phyloP scores from a whole-genome alignment of 108 stramenopile genomes.

The Bacterosira constricta region DNA sequence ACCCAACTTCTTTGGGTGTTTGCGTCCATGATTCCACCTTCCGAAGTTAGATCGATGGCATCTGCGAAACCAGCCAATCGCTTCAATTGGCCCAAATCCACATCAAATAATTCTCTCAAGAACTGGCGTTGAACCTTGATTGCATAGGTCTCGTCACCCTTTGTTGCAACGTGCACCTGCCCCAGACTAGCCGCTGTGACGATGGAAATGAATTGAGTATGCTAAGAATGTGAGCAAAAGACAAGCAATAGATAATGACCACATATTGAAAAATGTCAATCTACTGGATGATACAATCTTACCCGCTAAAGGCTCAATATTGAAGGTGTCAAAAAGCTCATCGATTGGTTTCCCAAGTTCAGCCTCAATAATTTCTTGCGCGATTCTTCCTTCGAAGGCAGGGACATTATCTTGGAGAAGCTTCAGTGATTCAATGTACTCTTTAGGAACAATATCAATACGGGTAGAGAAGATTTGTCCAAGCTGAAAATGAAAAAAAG shows the following conservation, averaged over 20 bases:
- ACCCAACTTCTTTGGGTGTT: constrained; percentile 93
- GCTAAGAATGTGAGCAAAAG: constrained; percentile 40
- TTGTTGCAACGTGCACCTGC: constrained; percentile 95
- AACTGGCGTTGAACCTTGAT: constrained; percentile 96
- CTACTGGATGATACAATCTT: background rate
- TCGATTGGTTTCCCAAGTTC: constrained; percentile 90
- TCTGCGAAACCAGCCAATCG: constrained; percentile 94
- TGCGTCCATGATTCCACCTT: constrained; percentile 86
- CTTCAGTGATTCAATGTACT: constrained; percentile 93
- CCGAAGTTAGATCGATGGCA: constrained; percentile 91
- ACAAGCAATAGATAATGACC: background rate
- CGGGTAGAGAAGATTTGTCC: constrained; percentile 96
- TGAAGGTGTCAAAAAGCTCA: constrained; percentile 86
- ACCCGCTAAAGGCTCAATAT: constrained; percentile 62
- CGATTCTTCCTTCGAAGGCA: constrained; percentile 89
- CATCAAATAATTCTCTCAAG: constrained; percentile 90
- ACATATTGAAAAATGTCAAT: too few relatives aligned
- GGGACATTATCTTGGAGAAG: constrained; percentile 96
- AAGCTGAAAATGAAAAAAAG: constrained; percentile 56
- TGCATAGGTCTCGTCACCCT: constrained; percentile 76
- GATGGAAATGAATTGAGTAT: constrained; percentile 24
- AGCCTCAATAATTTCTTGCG: constrained; percentile 85
- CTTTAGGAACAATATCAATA: constrained; percentile 95
- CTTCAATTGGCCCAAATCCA: constrained; percentile 91
- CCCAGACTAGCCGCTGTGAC: constrained; percentile 85